Evolutionary conservation across 345 rosid genomes (phyloP).

Genomic region (Erodium maritimum): DNA sequence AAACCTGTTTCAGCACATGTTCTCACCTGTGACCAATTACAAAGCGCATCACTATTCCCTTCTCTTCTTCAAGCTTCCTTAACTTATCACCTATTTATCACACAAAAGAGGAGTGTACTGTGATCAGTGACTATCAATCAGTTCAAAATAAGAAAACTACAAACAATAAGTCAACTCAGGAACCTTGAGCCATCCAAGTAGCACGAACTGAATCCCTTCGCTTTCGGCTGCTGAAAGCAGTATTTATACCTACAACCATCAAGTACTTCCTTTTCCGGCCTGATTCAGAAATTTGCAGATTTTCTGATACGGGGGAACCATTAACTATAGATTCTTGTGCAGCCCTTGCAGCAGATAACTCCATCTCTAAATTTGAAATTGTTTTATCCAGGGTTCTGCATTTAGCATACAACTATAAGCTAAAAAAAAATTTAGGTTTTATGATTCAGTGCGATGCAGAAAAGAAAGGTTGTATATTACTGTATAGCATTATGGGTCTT

Average conservation of each 20-base stretch:
- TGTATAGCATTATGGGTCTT: conserved; percentile 65
- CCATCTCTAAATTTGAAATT: conserved; percentile 72
- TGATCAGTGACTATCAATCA: not conserved
- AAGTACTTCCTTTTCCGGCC: conserved; percentile 50
- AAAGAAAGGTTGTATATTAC: conserved; percentile 24
- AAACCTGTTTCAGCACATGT: not conserved
- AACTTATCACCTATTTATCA: conserved; percentile 53
- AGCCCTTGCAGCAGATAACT: conserved; percentile 73
- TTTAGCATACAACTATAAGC: conserved; percentile 5
- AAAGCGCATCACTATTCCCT: conserved; percentile 89
- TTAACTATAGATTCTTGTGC: conserved; percentile 69
- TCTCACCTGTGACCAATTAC: conserved; percentile 93
- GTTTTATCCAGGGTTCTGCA: conserved; percentile 69
- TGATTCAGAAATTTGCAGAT: conserved; percentile 34
- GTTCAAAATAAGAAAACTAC: not conserved
- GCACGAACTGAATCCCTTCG: conserved; percentile 90
- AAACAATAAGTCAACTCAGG: conserved; percentile 10
- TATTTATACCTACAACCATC: conserved; percentile 86
- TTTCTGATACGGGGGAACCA: conserved; percentile 70
- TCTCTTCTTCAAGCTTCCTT: conserved; percentile 90
- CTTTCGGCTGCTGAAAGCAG: conserved; percentile 93
- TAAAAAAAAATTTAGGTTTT: conserved; percentile 7
- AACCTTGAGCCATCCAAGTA: conserved; percentile 98
- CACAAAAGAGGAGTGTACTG: not conserved
- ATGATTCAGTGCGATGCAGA: not conserved